Base-by-base conservation (phyloP, 441 rosid species). In the Metrosideros polymorpha region DNA sequence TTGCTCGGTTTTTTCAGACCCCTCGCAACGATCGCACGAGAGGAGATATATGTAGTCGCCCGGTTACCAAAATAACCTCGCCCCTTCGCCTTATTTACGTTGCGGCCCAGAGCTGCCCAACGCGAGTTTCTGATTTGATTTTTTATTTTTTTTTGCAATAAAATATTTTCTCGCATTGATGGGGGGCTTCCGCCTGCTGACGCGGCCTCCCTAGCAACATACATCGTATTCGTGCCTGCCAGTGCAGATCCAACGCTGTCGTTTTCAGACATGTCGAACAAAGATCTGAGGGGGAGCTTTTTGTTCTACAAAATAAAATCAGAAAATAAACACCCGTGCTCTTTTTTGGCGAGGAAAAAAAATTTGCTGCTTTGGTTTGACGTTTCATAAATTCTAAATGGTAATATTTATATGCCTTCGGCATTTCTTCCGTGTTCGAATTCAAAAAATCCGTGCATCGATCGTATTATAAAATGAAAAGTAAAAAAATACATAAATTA, bases 1-100 rank as follows among this genome's bases (percentile, higher is more conserved):
- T 92, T 93, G 90, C 84, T 84, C 87, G 79, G 79, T 71, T 82
- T 75, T 32, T 35, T 47, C 35, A 49, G 14, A 63, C 42, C 61
- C 87, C 30, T 59, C 22, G 8, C 61, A 56, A 24, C 15, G 79
- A 71, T 56, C 15, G 30, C 7, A 15, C 42, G 86, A 7, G n/a
- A 66, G 43, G 35, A 19, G 3, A 82, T 59, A 57, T 89, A 88
- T 87, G 84, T 56, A 84, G 30, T 5, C 13, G 10, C 9, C 2
- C 4, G 4, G 1, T 35, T 82, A 88, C 87, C 1, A 25, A 86
- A 89, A 17, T 84, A 18, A 87, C 92, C 92, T 61, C 30, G 0
- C 4, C 0, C 1, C 66, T 61, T 53, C 0, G 1, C 25, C 12
- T 13, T 35, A 89, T 76, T 86, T 91, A 9, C 89, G 27, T 82